Percentiles rank a stretch among this genome's conserved stretches.
Conservation (phyloP, 768 basidiomycete species). For the Glaciozyma martinii region DNA sequence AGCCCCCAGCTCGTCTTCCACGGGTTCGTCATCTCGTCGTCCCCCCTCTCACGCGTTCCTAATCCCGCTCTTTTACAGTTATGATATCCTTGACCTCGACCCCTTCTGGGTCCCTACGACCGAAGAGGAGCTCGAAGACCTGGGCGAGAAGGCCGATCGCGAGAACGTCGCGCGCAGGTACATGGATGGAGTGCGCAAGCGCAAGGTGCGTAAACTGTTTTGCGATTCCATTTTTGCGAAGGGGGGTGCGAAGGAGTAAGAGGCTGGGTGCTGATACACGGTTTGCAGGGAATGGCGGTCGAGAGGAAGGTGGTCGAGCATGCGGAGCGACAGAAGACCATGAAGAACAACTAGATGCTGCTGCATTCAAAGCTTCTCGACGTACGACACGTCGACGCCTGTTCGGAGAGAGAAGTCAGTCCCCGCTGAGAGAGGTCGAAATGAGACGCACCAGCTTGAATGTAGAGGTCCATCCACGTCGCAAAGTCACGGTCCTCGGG, state of each 20-base stretch:
- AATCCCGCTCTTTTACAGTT: conserved; percentile 45
- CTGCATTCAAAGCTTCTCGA: not conserved
- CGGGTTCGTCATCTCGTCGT: conserved; percentile 53
- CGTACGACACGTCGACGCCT: not conserved
- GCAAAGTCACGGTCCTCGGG: conserved; percentile 15
- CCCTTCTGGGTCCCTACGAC: conserved; percentile 98
- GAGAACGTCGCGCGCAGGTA: conserved; percentile 72
- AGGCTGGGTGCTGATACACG: not conserved
- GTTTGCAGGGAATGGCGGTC: conserved; percentile 71
- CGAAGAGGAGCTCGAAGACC: conserved; percentile 89
- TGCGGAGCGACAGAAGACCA: conserved; percentile 93
- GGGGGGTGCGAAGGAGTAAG: not conserved
- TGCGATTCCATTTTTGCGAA: not conserved
- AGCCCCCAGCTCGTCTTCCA: conserved; percentile 95
- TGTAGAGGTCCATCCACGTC: conserved; percentile 8
- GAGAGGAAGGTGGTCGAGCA: conserved; percentile 89
- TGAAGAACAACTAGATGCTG: conserved; percentile 42
- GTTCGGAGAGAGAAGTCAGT: not conserved
- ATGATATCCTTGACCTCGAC: conserved; percentile 81
- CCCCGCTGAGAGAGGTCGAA: not conserved
- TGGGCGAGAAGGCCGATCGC: conserved; percentile 91
- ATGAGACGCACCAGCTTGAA: not conserved
- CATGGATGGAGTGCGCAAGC: conserved; percentile 25
- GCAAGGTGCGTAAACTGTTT: conserved; percentile 16
- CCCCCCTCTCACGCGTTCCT: not conserved